Base-by-base conservation (phyloP, 2,329 filamentous ascomycete species). In the Alternaria dauci region DNA sequence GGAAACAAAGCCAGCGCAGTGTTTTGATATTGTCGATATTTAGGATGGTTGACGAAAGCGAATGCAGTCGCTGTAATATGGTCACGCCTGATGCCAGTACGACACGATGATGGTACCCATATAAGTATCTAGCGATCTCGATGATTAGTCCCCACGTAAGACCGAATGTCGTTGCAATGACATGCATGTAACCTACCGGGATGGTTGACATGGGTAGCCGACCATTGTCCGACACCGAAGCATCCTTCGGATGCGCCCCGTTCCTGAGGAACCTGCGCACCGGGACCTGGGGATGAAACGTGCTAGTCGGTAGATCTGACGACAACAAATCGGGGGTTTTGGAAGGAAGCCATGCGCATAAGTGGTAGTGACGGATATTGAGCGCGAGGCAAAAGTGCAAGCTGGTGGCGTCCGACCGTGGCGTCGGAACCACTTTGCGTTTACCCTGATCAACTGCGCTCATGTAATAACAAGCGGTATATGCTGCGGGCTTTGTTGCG, bases 201-300 rank as follows among this genome's bases (percentile, higher is more conserved):
- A 42, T 64, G 34, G 28, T 55, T 20, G 46, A 62, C 63, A 66
- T 60, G 61, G 58, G 53, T 66, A 55, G 51, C 55, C 58, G 58
- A 61, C 55, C 26, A 34, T 42, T 54, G 53, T 58, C 39, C 48
- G 30, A 63, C 41, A 62, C 18, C 25, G 42, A 52, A 48, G 53
- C 58, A 44, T 55, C 54, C 41, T 46, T 48, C 52, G 51, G 55
- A 44, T 39, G 30, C 62, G 62, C 50, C 52, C 56, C 59, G 51
- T 60, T 52, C 56, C 53, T 54, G 30, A n/a, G 39, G 25, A 46
- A 28, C 39, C 56, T 59, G 59, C 26, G 52, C 34, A 52, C 59
- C 53, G 52, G 55, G 52, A 48, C 44, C 26, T 58, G 56, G 62
- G 62, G 50, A 52, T 32, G 41, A 34, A 32, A 16, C 28, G 28